Conservation (phyloP, 2,329 filamentous ascomycete species). For the Trichoderma pleuroti region DNA sequence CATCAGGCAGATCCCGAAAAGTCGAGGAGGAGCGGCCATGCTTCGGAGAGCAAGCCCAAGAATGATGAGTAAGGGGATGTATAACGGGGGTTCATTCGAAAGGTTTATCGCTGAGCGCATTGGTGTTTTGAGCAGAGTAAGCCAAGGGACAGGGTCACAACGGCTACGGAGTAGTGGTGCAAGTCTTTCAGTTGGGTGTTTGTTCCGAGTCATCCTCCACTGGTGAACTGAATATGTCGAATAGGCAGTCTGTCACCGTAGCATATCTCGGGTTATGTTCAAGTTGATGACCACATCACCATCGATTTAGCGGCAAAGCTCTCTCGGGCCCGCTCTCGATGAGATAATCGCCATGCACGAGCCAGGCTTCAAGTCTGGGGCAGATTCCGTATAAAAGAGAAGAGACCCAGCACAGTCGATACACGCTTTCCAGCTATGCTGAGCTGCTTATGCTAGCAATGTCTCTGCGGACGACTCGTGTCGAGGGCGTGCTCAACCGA, state of each 20-base stretch:
- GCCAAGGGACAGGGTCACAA: not conserved
- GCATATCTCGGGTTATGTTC: not conserved
- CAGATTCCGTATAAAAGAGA: not conserved
- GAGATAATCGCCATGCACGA: not conserved
- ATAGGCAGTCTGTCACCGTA: not conserved
- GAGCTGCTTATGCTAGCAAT: not conserved
- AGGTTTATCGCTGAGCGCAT: not conserved
- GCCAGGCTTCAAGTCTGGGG: not conserved
- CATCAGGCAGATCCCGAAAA: not conserved
- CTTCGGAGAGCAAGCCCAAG: not conserved
- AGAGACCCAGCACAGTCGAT: not conserved
- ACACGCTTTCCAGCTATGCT: not conserved
- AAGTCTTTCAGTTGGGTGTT: not conserved
- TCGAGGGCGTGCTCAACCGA: not conserved
- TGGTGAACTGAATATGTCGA: not conserved
- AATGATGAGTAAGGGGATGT: not conserved
- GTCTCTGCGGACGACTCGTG: not conserved
- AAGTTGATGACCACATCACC: not conserved
- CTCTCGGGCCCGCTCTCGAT: not conserved
- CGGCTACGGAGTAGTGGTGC: not conserved
- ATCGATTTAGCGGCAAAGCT: not conserved
- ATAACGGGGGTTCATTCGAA: not conserved
- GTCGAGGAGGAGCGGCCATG: not conserved
- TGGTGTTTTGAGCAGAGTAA: not conserved
- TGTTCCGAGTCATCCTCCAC: not conserved